Base-by-base conservation (phyloP, 2,329 filamentous ascomycete genomes). In the Arthrocladium fulminans region DNA sequence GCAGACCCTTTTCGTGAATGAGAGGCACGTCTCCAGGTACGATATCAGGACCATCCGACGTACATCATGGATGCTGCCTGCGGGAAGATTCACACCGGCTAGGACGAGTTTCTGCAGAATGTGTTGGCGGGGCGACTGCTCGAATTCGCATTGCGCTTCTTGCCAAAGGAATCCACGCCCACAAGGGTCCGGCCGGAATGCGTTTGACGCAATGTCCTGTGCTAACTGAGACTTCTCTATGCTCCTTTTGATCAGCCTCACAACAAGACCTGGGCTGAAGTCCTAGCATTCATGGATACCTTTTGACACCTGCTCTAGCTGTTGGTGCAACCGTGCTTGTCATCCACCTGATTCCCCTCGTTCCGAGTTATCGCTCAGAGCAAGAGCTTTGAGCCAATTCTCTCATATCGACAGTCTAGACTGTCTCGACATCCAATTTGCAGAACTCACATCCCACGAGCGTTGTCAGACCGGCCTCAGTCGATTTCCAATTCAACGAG, bases 301-400 rank as follows among this genome's bases (percentile, higher is more conserved):
- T 47, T 22, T 32, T 47, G 8, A 47, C 44, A 25, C 44, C 44
- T 47, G 44, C 34, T n/a, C 34, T 47, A 12, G 44, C 32, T 39
- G 29, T 47, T 27, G 44, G 44, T 23, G 34, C 30, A 17, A 34
- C 44, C 20, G 44, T 34, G 20, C 44, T 47, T 27, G 44, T 47
- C 23, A 47, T 47, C 22, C 44, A 47, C 17, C 19, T 39, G 7
- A 47, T 39, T 17, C 32, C 39, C 13, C 19, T 47, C 22, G 29
- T 39, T 10, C 44, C 38, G 25, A 47, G 17, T 20, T 47, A 47
- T 24, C 44, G 32, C 9, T 24, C 34, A 24, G n/a, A 37, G 29
- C 44, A 34, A 10, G 44, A 32, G 4, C 8, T 47, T 8, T 6
- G 44, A 27, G 44, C 44, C n/a, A 34, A 47, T 27, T 47, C 44